These are phyloP conservation scores for Penicillium hordei DNA, from an alignment of 2,329 filamentous ascomycete species.

Conservation along the genomic window DNA sequence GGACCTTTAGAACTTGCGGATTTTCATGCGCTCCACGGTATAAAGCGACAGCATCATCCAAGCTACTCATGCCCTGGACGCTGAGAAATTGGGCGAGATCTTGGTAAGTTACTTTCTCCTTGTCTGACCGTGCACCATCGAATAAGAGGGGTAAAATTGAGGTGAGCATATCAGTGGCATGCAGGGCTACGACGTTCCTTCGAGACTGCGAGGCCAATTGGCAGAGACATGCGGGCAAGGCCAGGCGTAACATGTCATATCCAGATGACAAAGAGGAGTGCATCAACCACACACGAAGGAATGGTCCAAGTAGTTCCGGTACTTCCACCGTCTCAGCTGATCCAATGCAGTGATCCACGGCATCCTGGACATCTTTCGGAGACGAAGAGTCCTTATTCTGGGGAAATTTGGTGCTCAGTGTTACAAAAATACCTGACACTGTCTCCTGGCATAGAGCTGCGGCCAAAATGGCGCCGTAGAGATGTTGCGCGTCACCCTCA, in stretches of 20 bases:
- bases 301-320: constrained; percentile 39
- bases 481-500: constrained; percentile 65
- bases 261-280: constrained; percentile 56
- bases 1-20: constrained; percentile 62
- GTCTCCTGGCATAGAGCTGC: constrained; percentile 79
- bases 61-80: constrained; percentile 74
- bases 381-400: constrained; percentile 15
- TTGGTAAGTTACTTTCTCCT: constrained; percentile 61
- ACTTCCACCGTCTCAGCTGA: constrained; percentile 46
- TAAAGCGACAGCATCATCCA: constrained; percentile 81
- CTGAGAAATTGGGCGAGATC: constrained; percentile 65
- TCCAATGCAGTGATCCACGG: constrained; percentile 40
- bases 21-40: constrained; percentile 58
- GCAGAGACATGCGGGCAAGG: constrained; percentile 65
- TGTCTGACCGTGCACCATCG: constrained; percentile 52
- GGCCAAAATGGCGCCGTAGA: constrained; percentile 79
- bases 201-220: constrained; percentile 61
- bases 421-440: constrained; percentile 65
- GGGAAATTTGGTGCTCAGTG: constrained; percentile 33
- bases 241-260: constrained; percentile 45
- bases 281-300: constrained; percentile 54
- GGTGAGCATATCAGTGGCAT: constrained; percentile 69
- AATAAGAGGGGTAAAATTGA: constrained; percentile 66
- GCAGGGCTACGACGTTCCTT: constrained; percentile 69
- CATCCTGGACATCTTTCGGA: constrained; percentile 26